Evolutionary conservation across 306 rosid species (phyloP), one percentile per base, ranked within the genome.

Genomic region (Vigna trinervia): DNA sequence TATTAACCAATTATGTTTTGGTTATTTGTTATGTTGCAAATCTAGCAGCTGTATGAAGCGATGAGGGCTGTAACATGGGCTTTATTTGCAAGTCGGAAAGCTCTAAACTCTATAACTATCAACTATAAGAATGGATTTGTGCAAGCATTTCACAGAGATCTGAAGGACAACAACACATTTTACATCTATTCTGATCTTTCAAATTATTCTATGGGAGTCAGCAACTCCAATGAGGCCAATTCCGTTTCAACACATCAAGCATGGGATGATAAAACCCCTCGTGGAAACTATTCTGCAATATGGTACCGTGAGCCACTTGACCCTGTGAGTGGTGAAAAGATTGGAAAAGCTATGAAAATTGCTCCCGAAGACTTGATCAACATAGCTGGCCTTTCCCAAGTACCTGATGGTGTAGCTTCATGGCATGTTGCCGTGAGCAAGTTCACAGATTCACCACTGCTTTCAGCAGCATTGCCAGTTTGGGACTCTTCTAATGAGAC

Each of bases 341-440:
- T 75, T 57, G 99, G 99, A 62, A 96, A 96, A 79, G 96, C 99
- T 12, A 87, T 14, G 86, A 77, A 84, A 81, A 87, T 96, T 83
- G 96, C 91, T 53, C 98, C 99, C 0, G 99, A 91, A 56, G 98
- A 96, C 80, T 81, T 91, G 13, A 96, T 96, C 76, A 87, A 91
- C 63, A 92, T 96, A 17, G 93, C 99, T 12, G 98, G 99, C 30
- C 83, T 96, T 53, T 85, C 94, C 11, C 90, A 96, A 81, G 97
- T 92, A 3, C 97, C 97, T 41, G 97, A 96, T 84, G 99, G 97
- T 36, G 91, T 90, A 43, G 99, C 99, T 54, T 88, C 99, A 0
- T 96, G 99, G 99, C 97, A 96, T 46, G 99, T 96, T 5, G 87
- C 96, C 1, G 99, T 96, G 79, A 96, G 99, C 91, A 96, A 96